phyloP scores from a whole-genome alignment of 768 basidiomycete species.

The Pleurotus tuber-regium region DNA sequence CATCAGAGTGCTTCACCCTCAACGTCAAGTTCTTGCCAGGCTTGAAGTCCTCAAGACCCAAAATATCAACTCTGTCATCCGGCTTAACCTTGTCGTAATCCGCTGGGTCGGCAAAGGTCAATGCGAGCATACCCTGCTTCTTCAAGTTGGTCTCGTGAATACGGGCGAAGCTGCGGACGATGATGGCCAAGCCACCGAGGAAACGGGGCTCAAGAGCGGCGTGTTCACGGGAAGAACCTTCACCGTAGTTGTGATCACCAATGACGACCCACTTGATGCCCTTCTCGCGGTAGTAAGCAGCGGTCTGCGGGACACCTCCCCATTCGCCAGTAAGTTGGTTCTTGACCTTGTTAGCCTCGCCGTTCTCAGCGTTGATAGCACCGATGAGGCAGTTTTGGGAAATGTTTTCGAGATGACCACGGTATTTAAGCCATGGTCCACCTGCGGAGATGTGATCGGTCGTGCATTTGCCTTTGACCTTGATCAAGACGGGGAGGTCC shows the following conservation, averaged over 20 bases:
- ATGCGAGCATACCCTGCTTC: conserved; percentile 98
- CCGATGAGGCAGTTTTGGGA: conserved; percentile 98
- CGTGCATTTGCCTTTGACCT: conserved; percentile 99
- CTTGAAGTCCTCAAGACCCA: conserved; percentile 84
- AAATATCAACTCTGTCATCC: conserved; percentile 84
- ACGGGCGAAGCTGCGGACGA: conserved; percentile 94
- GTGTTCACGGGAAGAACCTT: conserved; percentile 97
- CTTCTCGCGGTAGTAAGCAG: conserved; percentile 82
- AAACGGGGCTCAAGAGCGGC: conserved; percentile 95
- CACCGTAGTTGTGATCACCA: conserved; percentile 95
- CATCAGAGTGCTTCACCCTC: conserved; percentile 79
- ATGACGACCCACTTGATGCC: conserved; percentile 97
- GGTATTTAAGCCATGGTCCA: conserved; percentile 99
- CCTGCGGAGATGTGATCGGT: conserved; percentile 97
- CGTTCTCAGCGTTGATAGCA: conserved; percentile 94
- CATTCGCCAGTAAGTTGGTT: conserved; percentile 88
- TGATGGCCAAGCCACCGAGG: conserved; percentile 94
- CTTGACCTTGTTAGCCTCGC: conserved; percentile 94
- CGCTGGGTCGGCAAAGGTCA: conserved; percentile 87
- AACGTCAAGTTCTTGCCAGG: conserved; percentile 91
- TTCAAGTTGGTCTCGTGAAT: conserved; percentile 99
- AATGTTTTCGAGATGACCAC: conserved; percentile 98
- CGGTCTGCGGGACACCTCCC: conserved; percentile 82
- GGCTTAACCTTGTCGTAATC: conserved; percentile 95
- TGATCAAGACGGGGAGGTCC: conserved; percentile 93